A percentile compares a stretch with the other conserved stretches of the same genome.
Evolutionary conservation across 2,329 filamentous ascomycete species (phyloP).

Genomic region (Fusarium udum): DNA sequence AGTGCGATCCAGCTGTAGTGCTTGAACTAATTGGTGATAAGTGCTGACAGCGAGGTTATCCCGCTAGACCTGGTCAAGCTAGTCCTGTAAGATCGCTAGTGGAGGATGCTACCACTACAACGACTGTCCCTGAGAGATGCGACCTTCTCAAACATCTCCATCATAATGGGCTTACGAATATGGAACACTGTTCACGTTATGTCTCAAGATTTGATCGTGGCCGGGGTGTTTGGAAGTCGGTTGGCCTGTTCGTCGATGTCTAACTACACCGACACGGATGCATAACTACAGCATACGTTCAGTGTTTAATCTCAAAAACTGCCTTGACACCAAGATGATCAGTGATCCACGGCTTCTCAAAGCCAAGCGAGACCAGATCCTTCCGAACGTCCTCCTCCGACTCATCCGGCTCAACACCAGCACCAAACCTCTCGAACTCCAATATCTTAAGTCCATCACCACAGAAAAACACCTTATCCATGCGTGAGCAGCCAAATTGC

Average conservation of each 20-base stretch:
- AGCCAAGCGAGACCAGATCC: slow-evolving; percentile 6
- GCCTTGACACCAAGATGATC: slow-evolving; percentile 16
- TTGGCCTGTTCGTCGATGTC: accelerated
- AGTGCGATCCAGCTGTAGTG: accelerated
- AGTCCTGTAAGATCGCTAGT: neutral
- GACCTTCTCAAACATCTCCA: neutral
- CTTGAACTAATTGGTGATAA: neutral
- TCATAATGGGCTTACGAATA: too few relatives aligned
- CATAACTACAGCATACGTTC: neutral
- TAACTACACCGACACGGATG: accelerated
- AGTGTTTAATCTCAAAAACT: neutral
- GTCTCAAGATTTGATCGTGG: neutral
- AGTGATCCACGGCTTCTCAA: slow-evolving; percentile 15
- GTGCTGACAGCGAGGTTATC: neutral
- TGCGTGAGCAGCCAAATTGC: slow-evolving; percentile 59
- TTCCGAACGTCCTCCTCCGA: neutral
- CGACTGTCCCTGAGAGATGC: neutral
- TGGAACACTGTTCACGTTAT: neutral
- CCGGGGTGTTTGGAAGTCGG: accelerated
- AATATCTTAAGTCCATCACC: slow-evolving; percentile 45
- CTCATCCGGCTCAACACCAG: slow-evolving; percentile 47
- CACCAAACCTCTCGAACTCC: slow-evolving; percentile 58
- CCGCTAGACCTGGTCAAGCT: neutral
- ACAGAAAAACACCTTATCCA: slow-evolving; percentile 63
- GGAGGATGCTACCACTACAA: neutral